Evolutionary conservation across 225 moss, liverwort and hornwort species (phyloP), one percentile per base, ranked within the genome.

Genomic region (Marchantia polymorpha): DNA sequence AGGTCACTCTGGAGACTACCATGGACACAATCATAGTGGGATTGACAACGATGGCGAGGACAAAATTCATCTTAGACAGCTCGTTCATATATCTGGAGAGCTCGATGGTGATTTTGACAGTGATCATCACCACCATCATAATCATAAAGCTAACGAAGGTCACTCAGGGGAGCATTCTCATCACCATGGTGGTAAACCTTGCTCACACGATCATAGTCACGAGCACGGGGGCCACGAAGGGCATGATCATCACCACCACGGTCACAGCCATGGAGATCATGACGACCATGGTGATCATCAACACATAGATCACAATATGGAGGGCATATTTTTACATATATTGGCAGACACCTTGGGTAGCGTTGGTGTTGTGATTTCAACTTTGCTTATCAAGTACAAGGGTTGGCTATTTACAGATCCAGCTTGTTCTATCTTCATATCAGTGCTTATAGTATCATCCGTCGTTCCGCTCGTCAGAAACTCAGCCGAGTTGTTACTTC

Each of bases 401-500:
- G 96, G 96, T 54, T 96, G 96, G 96, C 85, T 92, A 75, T 87
- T 93, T 63, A 91, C 93, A 14, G 96, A 96, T 79, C 94, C 96
- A 66, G 90, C 87, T 11, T 96, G 96, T 72, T 96, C 96, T 79
- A 94, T 96, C 75, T 94, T 96, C 89, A 96, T 96, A 71, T 96
- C 96, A 30, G 82, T 77, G 15, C 89, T 96, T 17, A 94, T 96
- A 31, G 89, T 96, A 78, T 90, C 91, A 66, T 92, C 94, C 13
- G 96, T 96, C 15, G 86, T 96, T 80, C 96, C 96, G 55, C 81
- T 96, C 78, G 87, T 96, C 6, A 92, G 91, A 87, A 91, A 91
- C 72, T 92, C 94, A 52, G 92, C 92, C 49, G 94, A 96, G 84
- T 83, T 96, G 78, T 82, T 96, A 77, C 90, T 94, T 74, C 94